These are phyloP conservation scores for Mycena vitilis DNA, from an alignment of 768 basidiomycete genomes.

Conservation along the genomic window DNA sequence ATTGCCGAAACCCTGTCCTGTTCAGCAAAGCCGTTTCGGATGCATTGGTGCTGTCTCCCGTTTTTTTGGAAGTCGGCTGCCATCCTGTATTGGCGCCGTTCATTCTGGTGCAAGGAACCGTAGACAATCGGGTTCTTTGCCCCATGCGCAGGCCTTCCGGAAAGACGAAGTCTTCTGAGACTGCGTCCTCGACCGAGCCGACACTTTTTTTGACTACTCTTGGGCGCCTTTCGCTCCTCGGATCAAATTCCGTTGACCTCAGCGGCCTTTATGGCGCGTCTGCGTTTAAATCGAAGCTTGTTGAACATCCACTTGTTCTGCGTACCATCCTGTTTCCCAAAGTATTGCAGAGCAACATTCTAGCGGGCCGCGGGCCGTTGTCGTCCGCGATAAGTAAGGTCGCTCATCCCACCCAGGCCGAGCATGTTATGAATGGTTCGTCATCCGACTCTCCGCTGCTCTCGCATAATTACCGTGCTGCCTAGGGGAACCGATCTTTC, in stretches of 20 bases:
- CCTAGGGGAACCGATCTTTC: slow-evolving; percentile 24
- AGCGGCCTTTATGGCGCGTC: slow-evolving; percentile 29
- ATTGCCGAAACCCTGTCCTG: slow-evolving; percentile 6
- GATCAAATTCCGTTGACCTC: slow-evolving; percentile 27
- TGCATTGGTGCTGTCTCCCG: slow-evolving; percentile 10
- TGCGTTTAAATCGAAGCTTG: slow-evolving; percentile 17
- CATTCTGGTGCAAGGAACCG: slow-evolving; percentile 8
- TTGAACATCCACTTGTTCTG: slow-evolving; percentile 20
- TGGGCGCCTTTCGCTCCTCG: slow-evolving; percentile 28
- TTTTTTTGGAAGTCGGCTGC: slow-evolving; percentile 24
- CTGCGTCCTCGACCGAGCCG: slow-evolving; percentile 14
- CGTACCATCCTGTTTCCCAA: slow-evolving; percentile 26
- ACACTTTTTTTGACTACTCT: slow-evolving; percentile 24
- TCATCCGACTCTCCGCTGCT: neutral
- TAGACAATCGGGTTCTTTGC: slow-evolving; percentile 15
- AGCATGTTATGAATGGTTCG: slow-evolving; percentile 28
- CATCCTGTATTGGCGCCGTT: slow-evolving; percentile 26
- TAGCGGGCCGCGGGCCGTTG: slow-evolving; percentile 15
- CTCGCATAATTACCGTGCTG: neutral
- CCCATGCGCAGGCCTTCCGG: slow-evolving; percentile 23
- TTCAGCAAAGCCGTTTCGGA: slow-evolving; percentile 4
- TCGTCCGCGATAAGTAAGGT: slow-evolving; percentile 14
- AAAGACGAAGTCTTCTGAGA: slow-evolving; percentile 19
- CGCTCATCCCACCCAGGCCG: slow-evolving; percentile 20
- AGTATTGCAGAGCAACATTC: slow-evolving; percentile 14